Base-by-base conservation (phyloP, 1,139 yeast species). In the Candida labiduridarum region DNA sequence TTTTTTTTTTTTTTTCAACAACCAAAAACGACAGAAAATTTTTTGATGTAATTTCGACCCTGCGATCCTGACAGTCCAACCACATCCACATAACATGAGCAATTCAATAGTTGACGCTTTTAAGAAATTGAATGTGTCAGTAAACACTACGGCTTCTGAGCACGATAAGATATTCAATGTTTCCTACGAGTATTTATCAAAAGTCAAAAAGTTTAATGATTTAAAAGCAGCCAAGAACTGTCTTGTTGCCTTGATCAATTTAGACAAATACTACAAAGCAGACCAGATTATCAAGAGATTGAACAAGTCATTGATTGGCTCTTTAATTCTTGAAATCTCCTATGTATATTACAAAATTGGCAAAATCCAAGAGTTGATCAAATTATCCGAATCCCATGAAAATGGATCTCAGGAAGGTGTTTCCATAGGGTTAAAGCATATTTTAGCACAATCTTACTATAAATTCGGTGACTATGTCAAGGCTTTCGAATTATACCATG, bases 391-490 rank as follows among this genome's bases (percentile, higher is more conserved):
- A 30, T 44, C 59, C 8, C 55, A 63, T 3, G 64, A 55, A 31
- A 8, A 36, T 2, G 29, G 29, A 30, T 44, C 39, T 15, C 61
- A 60, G 29, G 69, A 61, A 12, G 56, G 55, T 18, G 53, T 60
- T 33, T 52, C 65, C 49, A 56, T 57, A 33, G 92, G 90, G 0
- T 68, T 89, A 53, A 69, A 78, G 49, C 96, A 91, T 64, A 78
- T 90, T n/a, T 68, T 85, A 54, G 97, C 97, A 0, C 99, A 92
- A 68, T 83, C 84, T 54, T 80, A 79, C 62, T 90, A 88, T 71
- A 85, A 85, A 61, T 65, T 67, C 35, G 97, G 96, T 8, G 65
- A 79, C 18, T 77, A 81, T 57, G 64, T 61, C 1, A 75, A 78
- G 44, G 84, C 96, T 0, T 72, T 80, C 54, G 64, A 68, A 5